phyloP scores from a whole-genome alignment of 768 basidiomycete species.

The Termitomyces sp. region DNA sequence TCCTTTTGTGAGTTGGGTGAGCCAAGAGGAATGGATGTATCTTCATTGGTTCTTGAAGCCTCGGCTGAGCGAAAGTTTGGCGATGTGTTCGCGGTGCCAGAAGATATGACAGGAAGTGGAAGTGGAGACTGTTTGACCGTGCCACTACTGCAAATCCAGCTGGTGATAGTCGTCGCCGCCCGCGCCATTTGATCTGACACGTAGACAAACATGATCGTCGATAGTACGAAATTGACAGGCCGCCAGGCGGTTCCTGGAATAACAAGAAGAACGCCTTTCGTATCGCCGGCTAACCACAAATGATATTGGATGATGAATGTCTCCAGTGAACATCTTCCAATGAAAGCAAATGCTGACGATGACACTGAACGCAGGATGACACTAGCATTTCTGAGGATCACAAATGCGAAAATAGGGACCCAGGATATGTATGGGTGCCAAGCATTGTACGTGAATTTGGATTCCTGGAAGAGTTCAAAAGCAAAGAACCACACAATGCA shows the following conservation, averaged over 20 bases:
- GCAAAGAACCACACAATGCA: constrained; percentile 72
- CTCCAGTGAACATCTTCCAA: constrained; percentile 86
- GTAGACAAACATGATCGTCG: constrained; percentile 76
- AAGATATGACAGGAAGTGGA: constrained; percentile 10
- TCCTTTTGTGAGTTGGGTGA: constrained; percentile 10
- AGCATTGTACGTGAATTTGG: constrained; percentile 81
- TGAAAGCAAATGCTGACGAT: constrained; percentile 68
- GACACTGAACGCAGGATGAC: constrained; percentile 63
- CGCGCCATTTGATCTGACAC: constrained; percentile 71
- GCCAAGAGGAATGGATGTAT: constrained; percentile 17
- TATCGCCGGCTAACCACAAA: constrained; percentile 81
- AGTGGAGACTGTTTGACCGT: constrained; percentile 14
- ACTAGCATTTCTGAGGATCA: constrained; percentile 72
- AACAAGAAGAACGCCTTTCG: constrained; percentile 74
- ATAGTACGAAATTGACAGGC: constrained; percentile 72
- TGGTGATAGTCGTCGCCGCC: constrained; percentile 71
- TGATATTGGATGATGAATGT: constrained; percentile 91
- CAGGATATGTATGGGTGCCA: constrained; percentile 84
- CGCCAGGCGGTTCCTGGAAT: constrained; percentile 73
- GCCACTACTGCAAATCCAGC: constrained; percentile 44
- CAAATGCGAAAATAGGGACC: constrained; percentile 76
- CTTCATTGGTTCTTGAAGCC: constrained; percentile 11
- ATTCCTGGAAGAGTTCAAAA: constrained; percentile 72
- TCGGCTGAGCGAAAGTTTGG: constrained; percentile 14
- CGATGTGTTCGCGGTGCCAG: neutral